Evolutionary conservation across 768 basidiomycete species (phyloP).

Genomic region (Termitomyces sp.): DNA sequence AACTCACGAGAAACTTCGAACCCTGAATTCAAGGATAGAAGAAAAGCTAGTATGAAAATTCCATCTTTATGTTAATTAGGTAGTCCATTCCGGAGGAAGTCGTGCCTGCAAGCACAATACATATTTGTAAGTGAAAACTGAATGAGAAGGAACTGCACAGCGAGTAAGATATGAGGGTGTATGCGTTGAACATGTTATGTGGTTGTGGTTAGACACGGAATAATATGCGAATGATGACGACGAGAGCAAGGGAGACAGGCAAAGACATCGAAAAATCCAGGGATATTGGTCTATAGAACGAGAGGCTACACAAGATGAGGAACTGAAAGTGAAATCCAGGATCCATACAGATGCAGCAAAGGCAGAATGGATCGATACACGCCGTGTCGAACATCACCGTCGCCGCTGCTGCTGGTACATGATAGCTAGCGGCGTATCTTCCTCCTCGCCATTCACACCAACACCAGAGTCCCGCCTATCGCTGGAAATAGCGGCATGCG

Average conservation of each 20-base stretch:
- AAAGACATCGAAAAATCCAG: conserved; percentile 10
- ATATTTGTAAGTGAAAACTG: conserved; percentile 12
- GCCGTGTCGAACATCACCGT: conserved; percentile 30
- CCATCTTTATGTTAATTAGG: conserved; percentile 10
- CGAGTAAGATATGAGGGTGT: conserved; percentile 10
- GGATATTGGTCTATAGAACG: conserved; percentile 18
- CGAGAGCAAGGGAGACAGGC: conserved; percentile 2
- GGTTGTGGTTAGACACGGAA: conserved; percentile 4
- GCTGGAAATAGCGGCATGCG: conserved; percentile 47
- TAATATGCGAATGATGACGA: conserved; percentile 1
- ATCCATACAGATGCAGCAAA: background rate
- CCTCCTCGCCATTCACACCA: conserved; percentile 47
- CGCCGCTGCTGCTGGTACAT: conserved; percentile 74
- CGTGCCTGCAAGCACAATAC: conserved; percentile 10
- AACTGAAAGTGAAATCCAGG: conserved; percentile 6
- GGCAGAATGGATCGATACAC: background rate
- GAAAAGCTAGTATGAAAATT: background rate
- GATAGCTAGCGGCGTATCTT: conserved; percentile 77
- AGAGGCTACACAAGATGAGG: conserved; percentile 7
- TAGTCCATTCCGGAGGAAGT: conserved; percentile 13
- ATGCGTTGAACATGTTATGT: conserved; percentile 3
- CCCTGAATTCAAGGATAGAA: too few species aligned
- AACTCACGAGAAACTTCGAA: background rate
- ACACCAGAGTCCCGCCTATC: conserved; percentile 26
- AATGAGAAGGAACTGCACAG: conserved; percentile 1